These are phyloP conservation scores for Omphalotus guepiniiformis DNA, from an alignment of 768 basidiomycete genomes.

Conservation along the genomic window DNA sequence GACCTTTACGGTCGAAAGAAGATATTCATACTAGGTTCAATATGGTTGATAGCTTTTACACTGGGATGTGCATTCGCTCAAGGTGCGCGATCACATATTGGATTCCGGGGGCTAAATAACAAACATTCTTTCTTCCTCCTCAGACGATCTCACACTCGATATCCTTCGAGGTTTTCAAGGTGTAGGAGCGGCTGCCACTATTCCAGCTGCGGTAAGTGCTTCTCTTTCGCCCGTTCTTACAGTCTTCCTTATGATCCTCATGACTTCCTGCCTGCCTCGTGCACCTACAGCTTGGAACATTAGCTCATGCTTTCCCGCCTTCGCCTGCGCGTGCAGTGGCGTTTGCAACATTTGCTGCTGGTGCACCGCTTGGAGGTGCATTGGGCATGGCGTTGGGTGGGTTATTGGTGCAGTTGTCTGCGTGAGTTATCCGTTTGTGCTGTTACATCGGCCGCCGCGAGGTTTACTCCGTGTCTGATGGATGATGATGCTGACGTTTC, in stretches of 20 bases:
- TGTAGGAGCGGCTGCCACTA: constrained; percentile 69
- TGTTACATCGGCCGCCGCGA: too few species aligned
- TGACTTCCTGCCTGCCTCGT: too few species aligned
- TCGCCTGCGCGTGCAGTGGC: constrained; percentile 62
- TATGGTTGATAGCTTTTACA: constrained; percentile 49
- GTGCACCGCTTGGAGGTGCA: constrained; percentile 76
- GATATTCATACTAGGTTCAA: constrained; percentile 58
- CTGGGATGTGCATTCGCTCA: constrained; percentile 62
- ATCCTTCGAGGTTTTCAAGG: constrained; percentile 78
- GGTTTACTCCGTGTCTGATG: too few species aligned
- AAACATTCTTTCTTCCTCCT: neutral
- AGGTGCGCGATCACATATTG: constrained; percentile 24
- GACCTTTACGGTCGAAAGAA: constrained; percentile 76
- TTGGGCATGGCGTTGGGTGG: constrained; percentile 71
- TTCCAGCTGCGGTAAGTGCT: constrained; percentile 64
- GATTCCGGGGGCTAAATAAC: neutral
- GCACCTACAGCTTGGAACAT: constrained; percentile 60
- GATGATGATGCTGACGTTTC: neutral
- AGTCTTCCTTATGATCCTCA: neutral
- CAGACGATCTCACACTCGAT: constrained; percentile 58
- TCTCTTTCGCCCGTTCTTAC: too few species aligned
- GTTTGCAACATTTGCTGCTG: constrained; percentile 81
- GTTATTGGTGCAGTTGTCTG: constrained; percentile 54
- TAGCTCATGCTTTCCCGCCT: constrained; percentile 77
- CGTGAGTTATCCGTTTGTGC: too few species aligned